Base-by-base conservation (phyloP, 441 rosid genomes). In the Bocquillonia castaneifolia region DNA sequence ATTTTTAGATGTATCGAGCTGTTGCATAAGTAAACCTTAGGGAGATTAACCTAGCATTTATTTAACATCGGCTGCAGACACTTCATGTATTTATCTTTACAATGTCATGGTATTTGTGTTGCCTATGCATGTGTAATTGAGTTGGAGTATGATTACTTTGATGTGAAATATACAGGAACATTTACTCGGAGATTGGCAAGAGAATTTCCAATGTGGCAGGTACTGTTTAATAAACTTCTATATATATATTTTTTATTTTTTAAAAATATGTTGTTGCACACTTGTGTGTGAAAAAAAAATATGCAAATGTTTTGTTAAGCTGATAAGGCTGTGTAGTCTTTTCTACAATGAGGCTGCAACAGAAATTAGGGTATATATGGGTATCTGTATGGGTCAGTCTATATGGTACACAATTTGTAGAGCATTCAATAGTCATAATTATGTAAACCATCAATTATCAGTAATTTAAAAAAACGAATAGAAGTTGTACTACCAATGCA, bases 171-270 rank as follows among this genome's bases (percentile, higher is more conserved):
- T 75, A 52, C 78, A 93, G 99, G 97, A 67, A 84, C 88, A 72
- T 93, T 93, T 84, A 91, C 96, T 59, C 81, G 87, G 52, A 83
- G 97, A 74, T 74, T 93, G 67, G 93, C 95, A n/a, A 82, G 81
- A 69, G 97, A 85, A 76, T 93, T 88, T 76, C 97, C 99, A 42
- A 76, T 85, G 45, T 93, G 99, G 99, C 99, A 93, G 99, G 99
- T 88, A 60, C 50, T 22, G 10, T 68, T 44, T 14, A 47, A 22
- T 50, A 44, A 66, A 58, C 45, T 70, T 66, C 31, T 60, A n/a
- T n/a, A n/a, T n/a, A n/a, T n/a, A n/a, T 12, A 17, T 64, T 25
- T 3, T 26, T 65, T 68, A 58, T 25, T 26, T 67, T 68, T 59
- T 20, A 1, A 52, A 36, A 36, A n/a, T 52, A 8, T 23, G 31